Conservation (phyloP, 371 early-diverging fungal species). For the Mucor irregularis region DNA sequence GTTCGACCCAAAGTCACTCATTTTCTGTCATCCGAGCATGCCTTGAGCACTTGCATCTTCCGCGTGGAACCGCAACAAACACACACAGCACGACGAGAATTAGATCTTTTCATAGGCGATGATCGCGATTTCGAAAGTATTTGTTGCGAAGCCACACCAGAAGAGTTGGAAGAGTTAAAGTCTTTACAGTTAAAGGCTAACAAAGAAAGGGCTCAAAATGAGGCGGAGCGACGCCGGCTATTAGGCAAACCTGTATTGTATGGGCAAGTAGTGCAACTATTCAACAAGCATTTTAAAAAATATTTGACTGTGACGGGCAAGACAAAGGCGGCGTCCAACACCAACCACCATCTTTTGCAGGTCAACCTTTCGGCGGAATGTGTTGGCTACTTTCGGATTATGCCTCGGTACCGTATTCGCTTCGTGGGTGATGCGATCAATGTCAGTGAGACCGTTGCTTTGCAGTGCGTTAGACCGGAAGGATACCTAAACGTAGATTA, state of each 20-base stretch:
- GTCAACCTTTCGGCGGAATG: constrained; percentile 44
- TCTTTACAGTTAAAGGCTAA: constrained; percentile 26
- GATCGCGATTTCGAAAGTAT: constrained; percentile 22
- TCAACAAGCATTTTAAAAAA: constrained; percentile 47
- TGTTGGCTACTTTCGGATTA: constrained; percentile 51
- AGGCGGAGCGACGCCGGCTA: constrained; percentile 37
- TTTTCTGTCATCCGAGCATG: constrained; percentile 21
- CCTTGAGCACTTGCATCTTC: constrained; percentile 35
- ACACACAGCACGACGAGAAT: constrained; percentile 24
- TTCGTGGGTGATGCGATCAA: constrained; percentile 59
- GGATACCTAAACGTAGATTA: constrained; percentile 44
- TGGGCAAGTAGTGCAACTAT: constrained; percentile 54
- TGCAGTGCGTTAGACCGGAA: constrained; percentile 55
- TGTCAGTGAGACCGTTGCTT: constrained; percentile 50
- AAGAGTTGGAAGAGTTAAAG: constrained; percentile 29
- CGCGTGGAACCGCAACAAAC: constrained; percentile 40
- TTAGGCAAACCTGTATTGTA: constrained; percentile 52
- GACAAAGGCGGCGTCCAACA: constrained; percentile 20
- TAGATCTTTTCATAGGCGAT: constrained; percentile 30
- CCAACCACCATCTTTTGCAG: constrained; percentile 26
- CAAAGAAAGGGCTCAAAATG: constrained; percentile 40
- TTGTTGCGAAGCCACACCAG: constrained; percentile 23
- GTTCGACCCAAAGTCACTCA: constrained; percentile 17
- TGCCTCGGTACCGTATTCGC: constrained; percentile 57
- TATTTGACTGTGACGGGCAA: constrained; percentile 51